phyloP scores from a whole-genome alignment of 139 green algal species.

The Nannochloris sp. region DNA sequence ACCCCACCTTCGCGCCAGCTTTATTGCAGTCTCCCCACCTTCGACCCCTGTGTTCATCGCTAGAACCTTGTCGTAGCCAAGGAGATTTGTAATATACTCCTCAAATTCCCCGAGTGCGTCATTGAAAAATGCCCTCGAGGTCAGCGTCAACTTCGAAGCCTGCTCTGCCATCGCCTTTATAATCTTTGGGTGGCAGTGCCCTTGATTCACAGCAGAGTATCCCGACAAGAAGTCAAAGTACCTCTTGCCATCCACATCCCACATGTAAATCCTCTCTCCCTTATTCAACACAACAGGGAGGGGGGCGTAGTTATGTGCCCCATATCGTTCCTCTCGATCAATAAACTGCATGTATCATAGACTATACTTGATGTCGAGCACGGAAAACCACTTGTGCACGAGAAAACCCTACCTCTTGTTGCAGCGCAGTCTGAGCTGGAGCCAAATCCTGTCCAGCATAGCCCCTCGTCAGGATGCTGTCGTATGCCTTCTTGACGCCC shows the following conservation, averaged over 20 bases:
- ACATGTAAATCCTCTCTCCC: conserved; percentile 65
- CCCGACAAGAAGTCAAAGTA: conserved; percentile 88
- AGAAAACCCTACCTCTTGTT: not conserved
- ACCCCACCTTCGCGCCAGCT: conserved; percentile 75
- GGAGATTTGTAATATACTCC: conserved; percentile 82
- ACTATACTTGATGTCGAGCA: not conserved
- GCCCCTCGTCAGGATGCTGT: not conserved
- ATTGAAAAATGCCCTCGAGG: conserved; percentile 95
- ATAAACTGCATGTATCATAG: conserved; percentile 51
- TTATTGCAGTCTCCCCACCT: conserved; percentile 92
- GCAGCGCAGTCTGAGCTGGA: not conserved
- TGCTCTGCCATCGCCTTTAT: conserved; percentile 76
- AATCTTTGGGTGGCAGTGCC: conserved; percentile 96
- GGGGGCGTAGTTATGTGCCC: conserved; percentile 87
- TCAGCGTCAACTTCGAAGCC: conserved; percentile 75
- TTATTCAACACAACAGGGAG: conserved; percentile 75
- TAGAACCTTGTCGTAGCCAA: conserved; percentile 91
- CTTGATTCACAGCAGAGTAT: conserved; percentile 94
- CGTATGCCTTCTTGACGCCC: no score
- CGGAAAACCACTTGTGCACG: not conserved
- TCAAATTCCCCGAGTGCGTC: conserved; percentile 89
- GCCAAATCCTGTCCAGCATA: conserved; percentile 1
- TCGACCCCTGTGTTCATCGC: conserved; percentile 98
- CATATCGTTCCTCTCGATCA: conserved; percentile 64
- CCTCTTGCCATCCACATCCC: conserved; percentile 70